Evolutionary conservation across 2,329 filamentous ascomycete species (phyloP).

Genomic region (Pseudofabraea citricarpa): DNA sequence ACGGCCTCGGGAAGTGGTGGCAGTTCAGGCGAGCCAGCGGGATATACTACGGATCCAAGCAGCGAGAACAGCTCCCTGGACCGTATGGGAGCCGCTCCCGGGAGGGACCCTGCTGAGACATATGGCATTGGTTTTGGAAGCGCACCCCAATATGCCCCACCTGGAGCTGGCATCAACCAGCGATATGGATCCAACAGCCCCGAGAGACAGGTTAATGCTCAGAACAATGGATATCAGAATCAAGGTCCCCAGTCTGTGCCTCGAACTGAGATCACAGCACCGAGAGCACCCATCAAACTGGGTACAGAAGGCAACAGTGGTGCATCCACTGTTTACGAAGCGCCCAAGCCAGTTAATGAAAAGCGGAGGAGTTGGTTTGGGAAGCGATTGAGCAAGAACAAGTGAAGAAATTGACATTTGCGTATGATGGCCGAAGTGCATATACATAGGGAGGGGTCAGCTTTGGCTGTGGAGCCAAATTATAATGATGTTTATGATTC

Average conservation of each 20-base stretch:
- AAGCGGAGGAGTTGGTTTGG: slow-evolving; percentile 92
- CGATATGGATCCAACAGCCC: slow-evolving; percentile 28
- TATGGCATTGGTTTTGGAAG: slow-evolving; percentile 50
- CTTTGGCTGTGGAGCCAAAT: slow-evolving; percentile 3
- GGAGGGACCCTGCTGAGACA: slow-evolving; percentile 53
- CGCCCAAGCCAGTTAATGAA: slow-evolving; percentile 35
- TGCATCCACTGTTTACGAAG: slow-evolving; percentile 7
- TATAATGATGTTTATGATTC: slow-evolving; percentile 13
- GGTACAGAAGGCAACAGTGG: slow-evolving; percentile 17
- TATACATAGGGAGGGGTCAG: too few relatives aligned
- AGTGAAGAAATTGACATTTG: slow-evolving; percentile 24
- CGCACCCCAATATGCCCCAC: slow-evolving; percentile 32
- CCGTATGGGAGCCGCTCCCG: slow-evolving; percentile 46
- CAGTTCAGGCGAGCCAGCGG: slow-evolving; percentile 67
- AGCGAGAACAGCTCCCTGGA: slow-evolving; percentile 93
- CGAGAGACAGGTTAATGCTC: slow-evolving; percentile 14
- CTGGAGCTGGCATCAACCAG: slow-evolving; percentile 27
- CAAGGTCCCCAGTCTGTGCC: slow-evolving; percentile 16
- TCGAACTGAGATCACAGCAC: slow-evolving; percentile 15
- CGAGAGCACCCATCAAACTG: slow-evolving; percentile 24
- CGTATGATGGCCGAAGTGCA: too few relatives aligned
- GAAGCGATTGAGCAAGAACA: slow-evolving; percentile 68
- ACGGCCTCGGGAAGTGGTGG: slow-evolving; percentile 66
- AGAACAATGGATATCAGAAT: slow-evolving; percentile 14
- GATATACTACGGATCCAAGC: slow-evolving; percentile 79